Percentiles rank a stretch among this genome's conserved stretches.
These are phyloP conservation scores for Grosmannia clavigera DNA, from an alignment of 2,329 filamentous ascomycete species.

Conservation along the genomic window DNA sequence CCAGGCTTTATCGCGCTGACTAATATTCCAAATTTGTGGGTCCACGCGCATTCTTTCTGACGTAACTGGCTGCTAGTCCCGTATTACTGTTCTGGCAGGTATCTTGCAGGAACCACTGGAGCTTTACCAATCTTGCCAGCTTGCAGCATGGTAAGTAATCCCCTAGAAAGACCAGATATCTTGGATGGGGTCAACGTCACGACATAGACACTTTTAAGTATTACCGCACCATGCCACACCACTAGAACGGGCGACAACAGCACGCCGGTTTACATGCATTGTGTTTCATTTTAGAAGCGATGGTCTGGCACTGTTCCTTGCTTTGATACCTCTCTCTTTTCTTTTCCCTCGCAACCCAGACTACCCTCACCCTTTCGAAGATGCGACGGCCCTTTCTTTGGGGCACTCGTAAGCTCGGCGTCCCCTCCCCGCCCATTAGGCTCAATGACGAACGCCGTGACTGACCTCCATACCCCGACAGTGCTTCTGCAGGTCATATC, in stretches of 20 bases:
- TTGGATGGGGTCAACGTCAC: background rate
- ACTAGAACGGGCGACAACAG: background rate
- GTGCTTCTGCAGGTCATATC: slow-evolving; percentile 13
- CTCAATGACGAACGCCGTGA: background rate
- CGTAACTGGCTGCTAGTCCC: background rate
- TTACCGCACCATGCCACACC: background rate
- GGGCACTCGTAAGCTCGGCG: slow-evolving; percentile 7
- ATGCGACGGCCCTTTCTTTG: slow-evolving; percentile 11
- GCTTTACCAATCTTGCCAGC: slow-evolving; percentile 2
- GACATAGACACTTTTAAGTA: background rate
- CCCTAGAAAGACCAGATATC: background rate
- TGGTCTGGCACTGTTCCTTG: background rate
- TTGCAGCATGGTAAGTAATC: background rate
- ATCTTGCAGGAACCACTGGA: background rate
- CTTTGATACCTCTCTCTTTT: background rate
- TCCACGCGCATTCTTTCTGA: background rate
- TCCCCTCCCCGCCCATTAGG: background rate
- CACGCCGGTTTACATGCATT: background rate
- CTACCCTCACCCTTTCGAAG: background rate
- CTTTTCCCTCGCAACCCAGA: background rate
- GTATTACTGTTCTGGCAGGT: background rate
- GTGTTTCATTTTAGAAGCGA: background rate
- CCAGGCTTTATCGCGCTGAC: slow-evolving; percentile 1
- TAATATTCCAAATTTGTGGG: slow-evolving; percentile 5
- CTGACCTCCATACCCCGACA: background rate